Conservation (phyloP, 768 basidiomycete genomes). For the Suillus fuscotomentosus region DNA sequence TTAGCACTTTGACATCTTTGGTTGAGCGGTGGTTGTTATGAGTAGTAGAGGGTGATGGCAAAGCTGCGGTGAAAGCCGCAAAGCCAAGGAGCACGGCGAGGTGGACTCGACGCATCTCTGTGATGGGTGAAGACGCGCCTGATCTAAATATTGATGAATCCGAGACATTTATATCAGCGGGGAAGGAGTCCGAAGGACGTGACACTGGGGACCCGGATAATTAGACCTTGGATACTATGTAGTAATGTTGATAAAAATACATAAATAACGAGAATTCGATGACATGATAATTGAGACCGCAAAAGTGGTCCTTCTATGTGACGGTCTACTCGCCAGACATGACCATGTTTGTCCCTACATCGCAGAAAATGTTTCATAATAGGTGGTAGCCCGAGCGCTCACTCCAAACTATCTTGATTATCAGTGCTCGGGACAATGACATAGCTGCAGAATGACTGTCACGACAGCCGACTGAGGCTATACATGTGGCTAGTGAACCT, state of each 20-base stretch:
- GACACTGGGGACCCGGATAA: not conserved
- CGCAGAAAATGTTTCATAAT: no score
- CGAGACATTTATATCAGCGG: not conserved
- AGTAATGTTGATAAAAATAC: no score
- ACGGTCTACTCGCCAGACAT: no score
- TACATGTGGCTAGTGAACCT: no score
- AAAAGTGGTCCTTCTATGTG: no score
- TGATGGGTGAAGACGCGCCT: not conserved
- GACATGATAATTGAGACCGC: not conserved
- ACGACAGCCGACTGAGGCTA: no score
- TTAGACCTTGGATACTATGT: not conserved
- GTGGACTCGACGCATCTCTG: not conserved
- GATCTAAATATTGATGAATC: not conserved
- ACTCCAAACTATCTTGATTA: no score
- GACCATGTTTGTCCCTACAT: no score
- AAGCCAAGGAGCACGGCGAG: not conserved
- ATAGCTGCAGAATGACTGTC: no score
- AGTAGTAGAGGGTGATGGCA: not conserved
- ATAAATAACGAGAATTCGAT: no score
- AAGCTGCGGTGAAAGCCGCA: not conserved
- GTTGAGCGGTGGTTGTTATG: not conserved
- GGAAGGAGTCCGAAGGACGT: not conserved
- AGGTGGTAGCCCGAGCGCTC: no score
- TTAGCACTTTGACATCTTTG: constrained; percentile 41
- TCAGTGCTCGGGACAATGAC: no score